phyloP scores from a whole-genome alignment of 164 flowering plant species.

The Nelumbo lutea region DNA sequence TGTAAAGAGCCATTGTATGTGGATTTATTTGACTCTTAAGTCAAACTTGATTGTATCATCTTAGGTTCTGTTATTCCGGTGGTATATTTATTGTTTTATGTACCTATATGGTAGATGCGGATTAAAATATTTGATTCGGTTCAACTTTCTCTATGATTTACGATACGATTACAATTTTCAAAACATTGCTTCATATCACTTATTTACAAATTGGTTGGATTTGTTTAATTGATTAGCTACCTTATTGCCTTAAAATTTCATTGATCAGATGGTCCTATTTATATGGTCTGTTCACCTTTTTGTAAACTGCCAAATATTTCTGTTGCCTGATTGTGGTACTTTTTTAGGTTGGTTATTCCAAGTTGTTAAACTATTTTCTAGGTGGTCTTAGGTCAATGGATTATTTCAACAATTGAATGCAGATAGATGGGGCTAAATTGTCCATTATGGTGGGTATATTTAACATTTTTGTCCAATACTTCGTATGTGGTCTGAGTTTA shows the following conservation, averaged over 20 bases:
- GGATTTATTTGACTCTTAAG: too few relatives aligned
- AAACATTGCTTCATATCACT: not conserved
- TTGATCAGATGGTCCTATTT: not conserved
- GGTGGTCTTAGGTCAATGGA: not conserved
- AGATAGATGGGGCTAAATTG: not conserved
- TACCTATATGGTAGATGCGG: too few relatives aligned
- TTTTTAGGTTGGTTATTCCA: not conserved
- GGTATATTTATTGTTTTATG: too few relatives aligned
- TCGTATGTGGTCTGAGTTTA: not conserved
- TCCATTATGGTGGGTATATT: not conserved
- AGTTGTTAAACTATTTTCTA: not conserved
- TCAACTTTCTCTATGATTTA: too few relatives aligned
- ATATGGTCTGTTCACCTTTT: not conserved
- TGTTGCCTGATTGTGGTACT: not conserved
- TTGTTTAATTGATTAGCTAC: not conserved
- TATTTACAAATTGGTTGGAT: not conserved
- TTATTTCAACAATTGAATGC: not conserved
- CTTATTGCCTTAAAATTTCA: not conserved
- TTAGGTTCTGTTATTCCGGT: too few relatives aligned
- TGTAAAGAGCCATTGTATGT: too few relatives aligned
- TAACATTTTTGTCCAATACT: not conserved
- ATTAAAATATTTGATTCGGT: too few relatives aligned
- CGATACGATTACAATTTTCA: too few relatives aligned
- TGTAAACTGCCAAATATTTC: not conserved
- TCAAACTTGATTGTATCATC: too few relatives aligned